Evolutionary conservation across 2,329 filamentous ascomycete species (phyloP).

Genomic region (Botrytis cinerea): DNA sequence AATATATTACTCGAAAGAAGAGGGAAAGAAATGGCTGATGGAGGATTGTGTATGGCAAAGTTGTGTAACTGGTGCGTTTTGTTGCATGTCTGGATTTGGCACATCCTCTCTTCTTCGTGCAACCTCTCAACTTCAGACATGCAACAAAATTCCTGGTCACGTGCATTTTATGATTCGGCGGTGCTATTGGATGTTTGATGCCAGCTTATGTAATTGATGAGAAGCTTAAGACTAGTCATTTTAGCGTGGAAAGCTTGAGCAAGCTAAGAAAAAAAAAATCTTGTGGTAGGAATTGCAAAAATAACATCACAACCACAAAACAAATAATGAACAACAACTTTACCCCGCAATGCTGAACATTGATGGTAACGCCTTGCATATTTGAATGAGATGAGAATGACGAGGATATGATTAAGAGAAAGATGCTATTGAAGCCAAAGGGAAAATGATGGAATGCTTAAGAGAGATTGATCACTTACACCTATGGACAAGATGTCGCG

Average conservation of each 20-base stretch:
- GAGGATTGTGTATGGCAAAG: neutral
- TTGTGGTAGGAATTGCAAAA: too few species aligned
- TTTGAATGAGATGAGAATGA: neutral
- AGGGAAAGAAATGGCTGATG: neutral
- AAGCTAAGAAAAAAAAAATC: neutral
- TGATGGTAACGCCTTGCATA: neutral
- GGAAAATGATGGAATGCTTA: neutral
- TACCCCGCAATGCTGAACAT: neutral
- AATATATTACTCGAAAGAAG: too few species aligned
- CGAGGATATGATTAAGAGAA: neutral
- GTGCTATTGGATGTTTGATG: neutral
- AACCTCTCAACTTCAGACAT: neutral
- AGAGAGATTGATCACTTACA: neutral
- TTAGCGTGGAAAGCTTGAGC: conserved; percentile 6
- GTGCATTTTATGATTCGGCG: fast-evolving
- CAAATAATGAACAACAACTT: too few species aligned
- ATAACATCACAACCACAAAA: neutral
- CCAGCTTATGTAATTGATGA: neutral
- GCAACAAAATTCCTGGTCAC: neutral
- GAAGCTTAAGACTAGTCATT: neutral
- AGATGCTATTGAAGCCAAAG: neutral
- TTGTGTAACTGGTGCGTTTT: neutral
- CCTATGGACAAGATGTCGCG: neutral
- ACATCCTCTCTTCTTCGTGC: neutral
- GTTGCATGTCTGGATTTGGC: neutral